A percentile compares a stretch with the other conserved stretches of the same genome.
These are phyloP conservation scores for Ophiosphaerella narmari DNA, from an alignment of 2,329 filamentous ascomycete genomes.

Conservation along the genomic window DNA sequence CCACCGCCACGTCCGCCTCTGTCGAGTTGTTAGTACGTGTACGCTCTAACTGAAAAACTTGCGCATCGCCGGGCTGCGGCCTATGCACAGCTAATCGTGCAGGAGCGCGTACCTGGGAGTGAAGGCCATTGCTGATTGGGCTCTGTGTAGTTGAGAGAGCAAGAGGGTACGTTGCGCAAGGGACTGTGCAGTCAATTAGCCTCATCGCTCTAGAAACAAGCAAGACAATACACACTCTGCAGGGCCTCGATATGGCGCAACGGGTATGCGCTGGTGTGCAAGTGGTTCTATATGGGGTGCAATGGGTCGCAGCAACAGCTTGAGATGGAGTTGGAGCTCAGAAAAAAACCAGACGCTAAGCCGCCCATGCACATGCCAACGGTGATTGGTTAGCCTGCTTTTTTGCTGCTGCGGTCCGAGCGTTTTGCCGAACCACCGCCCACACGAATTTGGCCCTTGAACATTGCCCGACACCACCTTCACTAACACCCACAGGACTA, in stretches of 20 bases:
- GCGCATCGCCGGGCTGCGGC: background rate
- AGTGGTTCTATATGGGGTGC: background rate
- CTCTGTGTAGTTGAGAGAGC: constrained; percentile 5
- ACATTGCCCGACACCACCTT: constrained; percentile 23
- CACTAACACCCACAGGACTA: constrained; percentile 36
- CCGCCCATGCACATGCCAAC: background rate
- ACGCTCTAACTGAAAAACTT: background rate
- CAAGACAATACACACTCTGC: background rate
- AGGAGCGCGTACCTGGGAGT: constrained; percentile 32
- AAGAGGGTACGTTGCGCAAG: constrained; percentile 13
- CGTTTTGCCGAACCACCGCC: constrained; percentile 26
- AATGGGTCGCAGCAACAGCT: constrained; percentile 15
- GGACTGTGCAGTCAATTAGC: constrained; percentile 11
- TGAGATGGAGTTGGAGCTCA: constrained; percentile 22
- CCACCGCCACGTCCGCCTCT: constrained; percentile 46
- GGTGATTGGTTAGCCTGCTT: background rate
- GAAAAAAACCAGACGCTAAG: constrained; percentile 11
- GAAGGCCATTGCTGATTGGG: constrained; percentile 31
- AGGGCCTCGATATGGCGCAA: constrained; percentile 8
- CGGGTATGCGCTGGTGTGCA: constrained; percentile 17
- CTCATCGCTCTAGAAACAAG: background rate
- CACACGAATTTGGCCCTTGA: constrained; percentile 35
- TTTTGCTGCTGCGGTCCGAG: constrained; percentile 10
- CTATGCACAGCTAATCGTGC: too few species aligned
- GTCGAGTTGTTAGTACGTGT: constrained; percentile 9